phyloP scores from a whole-genome alignment of 805 yeast genomes.

The Teunomyces atbi region DNA sequence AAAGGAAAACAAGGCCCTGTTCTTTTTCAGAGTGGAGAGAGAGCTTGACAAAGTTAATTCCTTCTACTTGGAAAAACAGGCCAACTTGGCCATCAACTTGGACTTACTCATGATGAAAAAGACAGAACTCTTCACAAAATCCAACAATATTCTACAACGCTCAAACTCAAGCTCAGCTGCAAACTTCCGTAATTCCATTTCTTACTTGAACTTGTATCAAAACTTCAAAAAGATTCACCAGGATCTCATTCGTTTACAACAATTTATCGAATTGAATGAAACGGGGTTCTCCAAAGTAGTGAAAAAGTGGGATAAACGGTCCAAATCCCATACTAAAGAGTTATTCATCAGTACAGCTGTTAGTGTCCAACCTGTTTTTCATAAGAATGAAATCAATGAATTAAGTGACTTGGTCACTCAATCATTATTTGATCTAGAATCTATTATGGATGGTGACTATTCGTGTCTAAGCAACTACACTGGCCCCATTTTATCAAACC shows the following conservation, averaged over 20 bases:
- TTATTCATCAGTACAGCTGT: constrained; percentile 88
- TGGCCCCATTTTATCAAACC: background rate
- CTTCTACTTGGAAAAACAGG: constrained; percentile 89
- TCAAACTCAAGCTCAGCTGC: constrained; percentile 11
- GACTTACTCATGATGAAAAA: constrained; percentile 76
- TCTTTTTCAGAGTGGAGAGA: constrained; percentile 85
- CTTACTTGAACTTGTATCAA: constrained; percentile 79
- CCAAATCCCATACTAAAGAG: constrained; percentile 92
- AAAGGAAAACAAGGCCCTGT: constrained; percentile 88
- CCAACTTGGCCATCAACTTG: constrained; percentile 75
- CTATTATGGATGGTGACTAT: constrained; percentile 46
- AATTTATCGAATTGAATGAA: constrained; percentile 90
- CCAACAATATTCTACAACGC: constrained; percentile 9
- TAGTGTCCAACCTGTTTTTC: constrained; percentile 95
- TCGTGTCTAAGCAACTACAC: constrained; percentile 20
- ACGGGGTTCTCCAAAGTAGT: constrained; percentile 94
- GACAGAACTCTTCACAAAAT: constrained; percentile 42
- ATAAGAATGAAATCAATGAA: constrained; percentile 79
- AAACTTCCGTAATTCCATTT: constrained; percentile 64
- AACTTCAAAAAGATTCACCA: constrained; percentile 87
- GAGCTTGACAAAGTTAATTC: constrained; percentile 93
- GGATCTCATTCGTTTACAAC: constrained; percentile 85
- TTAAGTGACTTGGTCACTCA: constrained; percentile 74
- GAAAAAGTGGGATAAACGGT: constrained; percentile 97
- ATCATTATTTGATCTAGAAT: constrained; percentile 72